A percentile compares a stretch with the other conserved stretches of the same genome.
These are phyloP conservation scores for Alternaria sp. DNA, from an alignment of 2,329 filamentous ascomycete genomes.

Conservation along the genomic window DNA sequence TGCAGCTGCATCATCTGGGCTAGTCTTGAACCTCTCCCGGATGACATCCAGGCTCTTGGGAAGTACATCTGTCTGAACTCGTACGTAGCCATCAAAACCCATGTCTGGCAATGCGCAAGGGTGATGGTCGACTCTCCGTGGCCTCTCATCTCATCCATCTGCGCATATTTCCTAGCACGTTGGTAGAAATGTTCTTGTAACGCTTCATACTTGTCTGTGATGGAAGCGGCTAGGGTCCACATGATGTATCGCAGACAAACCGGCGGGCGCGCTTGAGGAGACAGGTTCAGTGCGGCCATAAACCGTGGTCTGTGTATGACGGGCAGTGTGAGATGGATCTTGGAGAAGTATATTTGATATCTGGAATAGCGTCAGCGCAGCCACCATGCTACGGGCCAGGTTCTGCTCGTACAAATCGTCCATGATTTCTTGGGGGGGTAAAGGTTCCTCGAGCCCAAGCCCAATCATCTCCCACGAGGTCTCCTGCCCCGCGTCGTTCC, in stretches of 20 bases:
- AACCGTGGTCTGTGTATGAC: slow-evolving; percentile 92
- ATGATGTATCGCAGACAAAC: slow-evolving; percentile 91
- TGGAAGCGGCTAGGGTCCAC: slow-evolving; percentile 90
- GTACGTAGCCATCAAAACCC: slow-evolving; percentile 78
- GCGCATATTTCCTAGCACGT: slow-evolving; percentile 85
- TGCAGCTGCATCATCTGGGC: slow-evolving; percentile 93
- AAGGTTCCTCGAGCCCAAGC: slow-evolving; percentile 79
- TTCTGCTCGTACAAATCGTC: slow-evolving; percentile 73
- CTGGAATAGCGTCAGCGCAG: slow-evolving; percentile 51
- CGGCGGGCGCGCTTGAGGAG: slow-evolving; percentile 84
- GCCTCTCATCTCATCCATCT: slow-evolving; percentile 88
- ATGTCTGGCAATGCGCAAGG: slow-evolving; percentile 83
- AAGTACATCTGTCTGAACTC: slow-evolving; percentile 99
- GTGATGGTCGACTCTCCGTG: slow-evolving; percentile 90
- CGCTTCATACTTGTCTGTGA: slow-evolving; percentile 79
- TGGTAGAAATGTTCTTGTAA: slow-evolving; percentile 90
- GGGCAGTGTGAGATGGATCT: slow-evolving; percentile 82
- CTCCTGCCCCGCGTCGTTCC: slow-evolving; percentile 24
- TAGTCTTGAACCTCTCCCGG: slow-evolving; percentile 79
- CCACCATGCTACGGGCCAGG: neutral
- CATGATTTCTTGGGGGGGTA: slow-evolving; percentile 79
- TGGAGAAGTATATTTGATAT: slow-evolving; percentile 87
- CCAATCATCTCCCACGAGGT: slow-evolving; percentile 88
- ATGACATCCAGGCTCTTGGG: slow-evolving; percentile 91
- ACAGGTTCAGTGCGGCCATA: slow-evolving; percentile 84